phyloP scores from a whole-genome alignment of 108 stramenopile species.

The Skeletonema grethae region DNA sequence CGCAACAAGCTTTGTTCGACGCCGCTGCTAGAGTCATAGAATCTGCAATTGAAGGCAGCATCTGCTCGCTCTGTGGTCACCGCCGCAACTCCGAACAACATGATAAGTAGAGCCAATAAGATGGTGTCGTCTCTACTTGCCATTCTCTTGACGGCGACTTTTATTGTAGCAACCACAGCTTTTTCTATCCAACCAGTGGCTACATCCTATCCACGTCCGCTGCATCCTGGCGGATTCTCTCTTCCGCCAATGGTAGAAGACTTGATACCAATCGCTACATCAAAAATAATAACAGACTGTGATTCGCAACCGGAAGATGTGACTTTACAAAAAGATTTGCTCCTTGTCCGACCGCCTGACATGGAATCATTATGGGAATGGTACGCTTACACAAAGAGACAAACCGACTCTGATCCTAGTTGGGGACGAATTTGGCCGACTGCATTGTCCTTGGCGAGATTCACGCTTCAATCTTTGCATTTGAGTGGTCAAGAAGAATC shows the following conservation, averaged over 20 bases:
- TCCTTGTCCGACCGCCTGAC: conserved; percentile 41
- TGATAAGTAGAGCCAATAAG: too few relatives aligned
- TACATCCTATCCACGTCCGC: conserved; percentile 23
- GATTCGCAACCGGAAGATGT: conserved; percentile 1
- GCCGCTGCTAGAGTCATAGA: too few relatives aligned
- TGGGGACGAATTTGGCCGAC: conserved; percentile 62
- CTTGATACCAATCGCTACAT: conserved; percentile 27
- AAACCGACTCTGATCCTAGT: conserved; percentile 45
- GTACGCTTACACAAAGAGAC: conserved; percentile 34
- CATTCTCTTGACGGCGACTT: not conserved
- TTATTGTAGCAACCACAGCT: not conserved
- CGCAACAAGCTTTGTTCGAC: too few relatives aligned
- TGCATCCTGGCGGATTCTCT: conserved; percentile 38
- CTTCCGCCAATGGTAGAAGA: conserved; percentile 48
- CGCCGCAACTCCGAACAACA: too few relatives aligned
- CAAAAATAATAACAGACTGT: not conserved
- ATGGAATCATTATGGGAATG: conserved; percentile 56
- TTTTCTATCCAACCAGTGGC: not conserved
- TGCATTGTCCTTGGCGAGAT: conserved; percentile 35
- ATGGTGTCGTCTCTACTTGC: not conserved
- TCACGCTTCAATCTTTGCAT: conserved; percentile 20
- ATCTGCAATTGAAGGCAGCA: too few relatives aligned
- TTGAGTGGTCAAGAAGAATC: not conserved
- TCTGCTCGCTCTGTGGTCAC: too few relatives aligned
- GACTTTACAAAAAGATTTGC: conserved; percentile 17